Base-by-base conservation (phyloP, 768 basidiomycete genomes). In the Filobasidium floriforme region DNA sequence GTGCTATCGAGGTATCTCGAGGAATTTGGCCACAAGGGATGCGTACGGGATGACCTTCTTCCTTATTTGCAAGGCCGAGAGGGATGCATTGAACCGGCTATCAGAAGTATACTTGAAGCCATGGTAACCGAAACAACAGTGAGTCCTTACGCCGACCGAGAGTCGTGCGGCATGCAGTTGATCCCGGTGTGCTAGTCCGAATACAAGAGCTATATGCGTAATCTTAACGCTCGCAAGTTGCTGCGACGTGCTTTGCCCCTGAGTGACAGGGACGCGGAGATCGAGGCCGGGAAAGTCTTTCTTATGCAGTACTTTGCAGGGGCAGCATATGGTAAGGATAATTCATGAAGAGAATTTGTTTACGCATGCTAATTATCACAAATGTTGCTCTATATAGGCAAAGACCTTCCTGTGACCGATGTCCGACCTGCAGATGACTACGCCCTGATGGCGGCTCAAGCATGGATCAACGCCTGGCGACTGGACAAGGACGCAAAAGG, bases 11-110 rank as follows among this genome's bases (percentile, higher is more conserved):
- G 43, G 41, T 78, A 78, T 62, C 74, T 73, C 72, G 59, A 43
- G 0, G 62, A 60, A 44, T 76, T 72, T 68, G 72, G 74, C 14
- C 64, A 69, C 43, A 75, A 73, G 51, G 72, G 73, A 5, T 61
- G 66, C 24, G 70, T 74, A 28, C 29, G 74, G 12, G 61, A 70
- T 41, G 76, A 77, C 44, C 59, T 77, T 0, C 7, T n/a, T 5
- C 46, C 49, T 19, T 68, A 65, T 43, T 43, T 63, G 41, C 41
- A 41, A 15, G 5, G 5, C 12, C 14, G 18, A 19, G 22, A 15
- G 14, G 54, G 24, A 22, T 5, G 5, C 15, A 19, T 11, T 15
- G 28, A 29, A 24, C 37, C 32, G 9, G 43, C 40, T 44, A 22
- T 61, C 9, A 43, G 32, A 6, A 37, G 12, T 7, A 43, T 51